Conservation (phyloP, 192 early-diverging fungal species). For the Rhizoclosmatium globosum region DNA sequence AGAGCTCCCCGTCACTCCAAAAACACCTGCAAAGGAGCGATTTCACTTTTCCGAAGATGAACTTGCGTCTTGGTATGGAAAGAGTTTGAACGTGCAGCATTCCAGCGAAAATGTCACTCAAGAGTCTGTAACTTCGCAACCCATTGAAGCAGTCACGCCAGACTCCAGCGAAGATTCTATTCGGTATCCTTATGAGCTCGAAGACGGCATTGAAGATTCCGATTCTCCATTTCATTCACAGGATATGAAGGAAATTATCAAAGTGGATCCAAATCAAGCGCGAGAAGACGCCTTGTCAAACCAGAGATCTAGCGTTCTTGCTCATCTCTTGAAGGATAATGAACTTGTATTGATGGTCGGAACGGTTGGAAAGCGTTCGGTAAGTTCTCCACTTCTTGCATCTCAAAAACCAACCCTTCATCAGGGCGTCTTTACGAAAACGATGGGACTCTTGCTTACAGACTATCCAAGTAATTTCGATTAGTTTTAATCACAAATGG, state of each 20-base stretch:
- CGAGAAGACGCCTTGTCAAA: conserved; percentile 32
- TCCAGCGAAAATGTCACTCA: not conserved
- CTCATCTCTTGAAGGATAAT: conserved; percentile 51
- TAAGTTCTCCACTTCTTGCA: too few species aligned
- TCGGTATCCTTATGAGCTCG: conserved; percentile 28
- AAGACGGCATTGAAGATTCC: not conserved
- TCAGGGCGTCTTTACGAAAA: conserved; percentile 61
- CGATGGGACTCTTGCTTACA: conserved; percentile 70
- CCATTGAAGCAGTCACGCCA: not conserved
- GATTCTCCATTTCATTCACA: not conserved
- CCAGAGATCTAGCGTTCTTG: conserved; percentile 43
- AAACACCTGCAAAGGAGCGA: not conserved
- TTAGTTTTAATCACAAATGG: not conserved
- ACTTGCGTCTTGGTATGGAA: conserved; percentile 22
- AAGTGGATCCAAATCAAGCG: conserved; percentile 20
- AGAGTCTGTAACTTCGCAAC: not conserved
- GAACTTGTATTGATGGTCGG: conserved; percentile 71
- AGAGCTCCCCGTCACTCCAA: not conserved
- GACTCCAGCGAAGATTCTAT: not conserved
- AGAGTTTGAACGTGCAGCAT: conserved; percentile 9
- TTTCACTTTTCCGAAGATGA: not conserved
- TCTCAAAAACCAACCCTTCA: too few species aligned
- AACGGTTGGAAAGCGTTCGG: conserved; percentile 57
- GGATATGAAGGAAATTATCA: conserved; percentile 1
- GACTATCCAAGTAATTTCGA: conserved; percentile 64